Conservation (phyloP, 805 yeast species). For the Candida pseudofarinosa region DNA sequence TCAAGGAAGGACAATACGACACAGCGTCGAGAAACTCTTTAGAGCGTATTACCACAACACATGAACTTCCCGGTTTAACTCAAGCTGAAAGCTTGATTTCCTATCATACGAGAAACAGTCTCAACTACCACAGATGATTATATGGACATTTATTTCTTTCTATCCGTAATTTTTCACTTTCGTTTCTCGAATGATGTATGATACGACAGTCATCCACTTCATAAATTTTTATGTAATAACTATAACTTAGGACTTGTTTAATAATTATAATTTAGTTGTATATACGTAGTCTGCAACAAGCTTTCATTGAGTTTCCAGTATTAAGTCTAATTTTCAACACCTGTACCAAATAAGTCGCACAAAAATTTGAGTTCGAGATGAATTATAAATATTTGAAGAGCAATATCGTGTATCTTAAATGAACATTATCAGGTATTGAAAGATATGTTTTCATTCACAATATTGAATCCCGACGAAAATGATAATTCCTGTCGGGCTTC, state of each 20-base stretch:
- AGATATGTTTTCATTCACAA: constrained; percentile 36
- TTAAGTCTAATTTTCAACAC: too few species aligned
- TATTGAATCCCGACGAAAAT: constrained; percentile 25
- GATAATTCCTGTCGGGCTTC: constrained; percentile 41
- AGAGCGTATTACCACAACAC: constrained; percentile 41
- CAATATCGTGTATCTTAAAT: too few species aligned
- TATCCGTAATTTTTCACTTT: background rate
- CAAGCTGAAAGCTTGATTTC: constrained; percentile 46
- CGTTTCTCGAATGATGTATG: background rate
- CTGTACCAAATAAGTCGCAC: too few species aligned
- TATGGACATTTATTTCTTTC: background rate
- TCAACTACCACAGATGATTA: constrained; percentile 19
- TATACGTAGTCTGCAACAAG: too few species aligned
- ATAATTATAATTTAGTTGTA: too few species aligned
- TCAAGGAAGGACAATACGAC: constrained; percentile 32
- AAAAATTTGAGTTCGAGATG: too few species aligned
- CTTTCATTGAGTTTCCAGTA: too few species aligned
- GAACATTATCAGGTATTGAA: background rate
- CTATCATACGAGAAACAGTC: constrained; percentile 39
- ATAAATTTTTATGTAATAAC: too few species aligned
- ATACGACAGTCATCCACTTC: background rate
- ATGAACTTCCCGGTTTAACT: constrained; percentile 46
- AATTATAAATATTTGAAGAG: too few species aligned
- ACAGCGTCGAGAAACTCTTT: constrained; percentile 29
- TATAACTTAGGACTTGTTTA: too few species aligned